Evolutionary conservation across 2,329 filamentous ascomycete species (phyloP).

Genomic region (Beauveria pseudobassiana): DNA sequence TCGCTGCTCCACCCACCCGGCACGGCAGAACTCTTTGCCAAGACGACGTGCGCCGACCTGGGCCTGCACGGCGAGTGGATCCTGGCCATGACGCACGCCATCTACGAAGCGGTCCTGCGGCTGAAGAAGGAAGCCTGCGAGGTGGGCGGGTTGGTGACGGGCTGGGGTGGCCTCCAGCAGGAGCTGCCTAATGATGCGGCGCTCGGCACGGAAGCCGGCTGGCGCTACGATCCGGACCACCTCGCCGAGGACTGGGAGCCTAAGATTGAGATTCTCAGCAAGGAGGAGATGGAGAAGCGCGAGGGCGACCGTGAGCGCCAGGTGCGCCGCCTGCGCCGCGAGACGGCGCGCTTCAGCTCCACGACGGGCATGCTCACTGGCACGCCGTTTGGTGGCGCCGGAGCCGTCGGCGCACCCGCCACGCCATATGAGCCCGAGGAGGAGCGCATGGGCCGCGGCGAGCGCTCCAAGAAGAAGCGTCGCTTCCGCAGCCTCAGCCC

Average conservation of each 20-base stretch:
- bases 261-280: conserved; percentile 72
- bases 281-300: conserved; percentile 95
- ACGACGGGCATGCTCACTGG: conserved; percentile 74
- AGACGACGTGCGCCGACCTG: conserved; percentile 85
- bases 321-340: conserved; percentile 74
- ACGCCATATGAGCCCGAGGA: conserved; percentile 46
- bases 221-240: conserved; percentile 91
- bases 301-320: conserved; percentile 92
- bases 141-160: conserved; percentile 75
- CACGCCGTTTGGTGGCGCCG: conserved; percentile 46
- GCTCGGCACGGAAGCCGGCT: conserved; percentile 75
- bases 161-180: conserved; percentile 48
- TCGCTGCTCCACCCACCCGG: conserved; percentile 87
- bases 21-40: conserved; percentile 86
- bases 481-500: conserved; percentile 86
- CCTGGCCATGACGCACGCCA: conserved; percentile 87
- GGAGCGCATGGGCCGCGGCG: conserved; percentile 83
- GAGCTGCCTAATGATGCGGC: conserved; percentile 88
- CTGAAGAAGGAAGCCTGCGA: conserved; percentile 96
- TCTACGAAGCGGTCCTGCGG: conserved; percentile 88
- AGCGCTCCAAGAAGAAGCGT: conserved; percentile 91
- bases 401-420: conserved; percentile 29
- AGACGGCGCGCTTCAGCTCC: conserved; percentile 87
- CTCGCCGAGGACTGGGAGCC: conserved; percentile 80
- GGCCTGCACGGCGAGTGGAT: conserved; percentile 90